Percentiles rank a stretch among this genome's conserved stretches.
phyloP scores from a whole-genome alignment of 139 green algal species.

The Ulvella scutata region DNA sequence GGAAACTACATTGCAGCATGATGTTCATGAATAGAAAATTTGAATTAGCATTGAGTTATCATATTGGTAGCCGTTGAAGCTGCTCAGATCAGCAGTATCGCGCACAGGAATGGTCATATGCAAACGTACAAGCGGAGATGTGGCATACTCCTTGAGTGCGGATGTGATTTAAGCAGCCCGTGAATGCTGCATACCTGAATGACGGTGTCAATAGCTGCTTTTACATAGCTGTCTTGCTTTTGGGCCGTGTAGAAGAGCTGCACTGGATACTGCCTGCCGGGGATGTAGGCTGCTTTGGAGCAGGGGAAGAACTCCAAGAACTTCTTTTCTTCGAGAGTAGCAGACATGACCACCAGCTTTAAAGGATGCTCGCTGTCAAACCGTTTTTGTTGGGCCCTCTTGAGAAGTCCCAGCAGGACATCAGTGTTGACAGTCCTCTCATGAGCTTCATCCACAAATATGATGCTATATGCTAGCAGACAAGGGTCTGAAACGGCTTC shows the following conservation, averaged over 20 bases:
- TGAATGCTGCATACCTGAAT: slow-evolving; percentile 37
- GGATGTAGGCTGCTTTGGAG: slow-evolving; percentile 35
- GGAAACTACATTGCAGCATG: no score
- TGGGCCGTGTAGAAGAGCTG: slow-evolving; percentile 47
- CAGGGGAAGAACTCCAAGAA: slow-evolving; percentile 68
- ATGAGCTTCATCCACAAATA: slow-evolving; percentile 90
- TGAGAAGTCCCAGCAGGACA: slow-evolving; percentile 84
- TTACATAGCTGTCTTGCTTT: slow-evolving; percentile 78
- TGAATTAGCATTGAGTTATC: no score
- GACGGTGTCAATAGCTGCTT: slow-evolving; percentile 55
- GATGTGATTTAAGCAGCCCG: no score
- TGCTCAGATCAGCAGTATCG: no score
- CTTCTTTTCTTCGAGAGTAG: slow-evolving; percentile 73
- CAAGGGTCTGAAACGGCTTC: slow-evolving; percentile 73
- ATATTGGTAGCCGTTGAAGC: no score
- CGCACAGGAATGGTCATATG: no score
- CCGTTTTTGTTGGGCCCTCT: slow-evolving; percentile 32
- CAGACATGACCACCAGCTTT: slow-evolving; percentile 86
- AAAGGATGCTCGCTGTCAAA: slow-evolving; percentile 14
- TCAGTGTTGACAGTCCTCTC: slow-evolving; percentile 87
- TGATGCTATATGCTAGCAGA: slow-evolving; percentile 46
- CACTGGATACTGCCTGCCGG: slow-evolving; percentile 63
- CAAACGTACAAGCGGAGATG: no score
- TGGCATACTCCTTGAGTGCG: no score
- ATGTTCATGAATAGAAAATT: no score